Conservation (phyloP, 75 land plant species). For the Picea sitchensis region DNA sequence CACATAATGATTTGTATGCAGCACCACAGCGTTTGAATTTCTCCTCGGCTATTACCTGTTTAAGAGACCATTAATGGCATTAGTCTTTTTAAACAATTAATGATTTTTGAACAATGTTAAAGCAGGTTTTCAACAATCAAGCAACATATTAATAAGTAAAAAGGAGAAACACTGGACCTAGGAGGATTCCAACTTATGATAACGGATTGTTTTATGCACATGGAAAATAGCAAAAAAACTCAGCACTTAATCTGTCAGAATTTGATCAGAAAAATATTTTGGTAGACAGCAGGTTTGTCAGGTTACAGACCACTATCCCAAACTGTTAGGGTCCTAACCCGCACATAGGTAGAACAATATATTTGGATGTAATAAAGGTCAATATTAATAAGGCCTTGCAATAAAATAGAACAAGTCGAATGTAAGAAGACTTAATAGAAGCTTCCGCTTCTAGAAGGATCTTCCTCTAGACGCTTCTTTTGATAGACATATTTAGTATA, state of each 20-base stretch:
- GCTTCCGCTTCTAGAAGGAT: no score
- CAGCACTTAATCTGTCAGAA: not conserved
- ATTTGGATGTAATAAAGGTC: no score
- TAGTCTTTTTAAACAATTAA: not conserved
- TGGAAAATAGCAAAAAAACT: not conserved
- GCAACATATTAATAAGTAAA: no score
- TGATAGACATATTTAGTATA: no score
- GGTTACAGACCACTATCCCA: not conserved
- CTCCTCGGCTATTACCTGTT: conserved; percentile 67
- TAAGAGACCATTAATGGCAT: not conserved
- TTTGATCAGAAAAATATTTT: not conserved
- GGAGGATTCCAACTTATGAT: not conserved
- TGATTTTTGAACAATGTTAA: not conserved
- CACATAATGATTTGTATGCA: conserved; percentile 70
- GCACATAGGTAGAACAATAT: no score
- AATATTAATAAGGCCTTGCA: no score
- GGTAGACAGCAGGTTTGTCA: not conserved
- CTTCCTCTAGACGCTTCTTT: no score
- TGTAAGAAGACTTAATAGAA: no score
- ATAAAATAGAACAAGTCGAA: no score
- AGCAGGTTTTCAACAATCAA: not conserved
- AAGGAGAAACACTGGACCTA: not conserved
- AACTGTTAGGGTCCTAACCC: no score
- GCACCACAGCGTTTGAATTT: conserved; percentile 78
- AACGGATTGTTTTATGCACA: not conserved